Conservation (phyloP, 2,329 filamentous ascomycete genomes). For the Aspergillus ibericus region DNA sequence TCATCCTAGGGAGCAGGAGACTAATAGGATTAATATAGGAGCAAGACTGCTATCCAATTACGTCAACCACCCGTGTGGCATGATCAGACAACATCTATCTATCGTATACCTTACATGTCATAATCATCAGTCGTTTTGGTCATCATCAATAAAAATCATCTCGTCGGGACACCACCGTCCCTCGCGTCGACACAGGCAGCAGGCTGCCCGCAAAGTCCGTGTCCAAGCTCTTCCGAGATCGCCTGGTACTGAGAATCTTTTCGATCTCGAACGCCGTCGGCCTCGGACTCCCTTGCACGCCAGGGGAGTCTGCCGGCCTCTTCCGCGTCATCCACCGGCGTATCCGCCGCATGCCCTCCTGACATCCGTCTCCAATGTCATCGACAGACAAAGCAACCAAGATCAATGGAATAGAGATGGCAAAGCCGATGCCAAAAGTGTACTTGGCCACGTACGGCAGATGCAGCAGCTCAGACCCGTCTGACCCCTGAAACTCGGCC, state of each 20-base stretch:
- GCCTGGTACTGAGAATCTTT: conserved; percentile 26
- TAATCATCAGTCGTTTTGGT: not conserved
- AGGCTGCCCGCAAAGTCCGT: conserved; percentile 26
- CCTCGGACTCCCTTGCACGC: not conserved
- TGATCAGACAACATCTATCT: not conserved
- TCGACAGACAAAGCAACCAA: conserved; percentile 49
- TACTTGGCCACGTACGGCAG: conserved; percentile 56
- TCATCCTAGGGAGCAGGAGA: too few species aligned
- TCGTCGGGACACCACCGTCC: conserved; percentile 1
- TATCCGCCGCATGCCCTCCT: conserved; percentile 22
- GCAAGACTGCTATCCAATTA: not conserved
- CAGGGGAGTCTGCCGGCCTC: not conserved
- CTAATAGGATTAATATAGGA: too few species aligned
- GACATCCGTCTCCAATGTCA: conserved; percentile 37
- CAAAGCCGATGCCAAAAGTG: conserved; percentile 57
- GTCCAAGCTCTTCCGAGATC: conserved; percentile 26
- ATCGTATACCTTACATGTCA: not conserved
- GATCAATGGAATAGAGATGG: conserved; percentile 54
- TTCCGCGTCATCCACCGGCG: conserved; percentile 25
- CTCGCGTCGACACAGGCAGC: conserved; percentile 29
- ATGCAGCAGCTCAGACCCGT: conserved; percentile 38
- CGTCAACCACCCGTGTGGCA: not conserved
- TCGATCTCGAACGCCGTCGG: conserved; percentile 26
- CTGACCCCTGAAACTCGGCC: conserved; percentile 40
- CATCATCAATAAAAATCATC: not conserved